Percentiles rank a stretch among this genome's conserved stretches.
Evolutionary conservation across 1,284 basidiomycete species (phyloP).

Genomic region (Somion occarium): DNA sequence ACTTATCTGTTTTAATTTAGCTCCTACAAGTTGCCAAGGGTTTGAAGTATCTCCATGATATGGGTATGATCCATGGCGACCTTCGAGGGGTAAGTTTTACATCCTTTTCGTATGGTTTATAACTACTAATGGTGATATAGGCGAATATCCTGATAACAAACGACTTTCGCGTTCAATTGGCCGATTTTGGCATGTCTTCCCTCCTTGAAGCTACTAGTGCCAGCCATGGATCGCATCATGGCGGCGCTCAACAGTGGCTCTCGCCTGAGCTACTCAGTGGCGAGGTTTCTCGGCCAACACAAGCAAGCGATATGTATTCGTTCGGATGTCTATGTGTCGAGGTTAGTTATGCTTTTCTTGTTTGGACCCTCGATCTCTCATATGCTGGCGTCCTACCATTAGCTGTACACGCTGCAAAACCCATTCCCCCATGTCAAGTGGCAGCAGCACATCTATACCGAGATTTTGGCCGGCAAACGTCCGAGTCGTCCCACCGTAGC

Average conservation of each 20-base stretch:
- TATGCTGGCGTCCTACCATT: background rate
- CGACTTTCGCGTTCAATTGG: background rate
- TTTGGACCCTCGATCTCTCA: background rate
- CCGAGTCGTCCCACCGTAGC: background rate
- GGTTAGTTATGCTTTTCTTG: background rate
- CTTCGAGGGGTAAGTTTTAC: slow-evolving; percentile 8
- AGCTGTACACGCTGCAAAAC: background rate
- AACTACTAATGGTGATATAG: background rate
- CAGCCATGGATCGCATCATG: background rate
- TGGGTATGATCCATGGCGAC: slow-evolving; percentile 7
- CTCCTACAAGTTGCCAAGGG: background rate
- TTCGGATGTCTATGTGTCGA: background rate
- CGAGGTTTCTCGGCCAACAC: slow-evolving; percentile 4
- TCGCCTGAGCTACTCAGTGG: slow-evolving; percentile 6
- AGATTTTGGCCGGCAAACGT: background rate
- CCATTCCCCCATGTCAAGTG: background rate
- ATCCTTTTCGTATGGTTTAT: background rate
- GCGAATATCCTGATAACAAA: slow-evolving; percentile 10
- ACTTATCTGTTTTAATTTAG: background rate
- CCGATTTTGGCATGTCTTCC: slow-evolving; percentile 5
- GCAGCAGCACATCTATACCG: background rate
- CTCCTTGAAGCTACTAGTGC: background rate
- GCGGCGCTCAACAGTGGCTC: slow-evolving; percentile 1
- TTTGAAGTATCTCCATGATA: slow-evolving; percentile 4
- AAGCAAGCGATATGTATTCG: slow-evolving; percentile 6